Conservation (phyloP, 2,329 filamentous ascomycete genomes). For the Alternaria sp. region DNA sequence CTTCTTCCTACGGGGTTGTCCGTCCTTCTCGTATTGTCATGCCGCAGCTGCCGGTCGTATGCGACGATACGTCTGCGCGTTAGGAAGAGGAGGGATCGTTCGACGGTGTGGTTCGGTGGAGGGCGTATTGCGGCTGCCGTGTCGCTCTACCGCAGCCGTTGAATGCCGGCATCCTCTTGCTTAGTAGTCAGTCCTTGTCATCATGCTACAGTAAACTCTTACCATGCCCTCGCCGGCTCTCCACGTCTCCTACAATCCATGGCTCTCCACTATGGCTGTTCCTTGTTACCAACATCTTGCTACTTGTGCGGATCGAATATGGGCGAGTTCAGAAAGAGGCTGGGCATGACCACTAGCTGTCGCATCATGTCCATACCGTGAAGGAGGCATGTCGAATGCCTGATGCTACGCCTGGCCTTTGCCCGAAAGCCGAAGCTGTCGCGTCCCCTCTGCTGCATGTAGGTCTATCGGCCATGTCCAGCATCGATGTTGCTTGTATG, state of each 20-base stretch:
- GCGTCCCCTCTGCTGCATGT: neutral
- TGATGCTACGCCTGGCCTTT: neutral
- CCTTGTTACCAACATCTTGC: neutral
- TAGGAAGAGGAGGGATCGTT: neutral
- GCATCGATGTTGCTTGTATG: accelerated
- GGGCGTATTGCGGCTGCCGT: neutral
- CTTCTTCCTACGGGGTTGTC: neutral
- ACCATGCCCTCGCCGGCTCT: neutral
- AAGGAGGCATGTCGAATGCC: neutral
- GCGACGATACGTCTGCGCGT: too few relatives aligned
- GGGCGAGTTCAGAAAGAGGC: neutral
- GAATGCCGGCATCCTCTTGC: too few relatives aligned
- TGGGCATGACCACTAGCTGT: accelerated
- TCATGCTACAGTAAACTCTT: neutral
- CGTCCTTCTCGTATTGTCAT: neutral
- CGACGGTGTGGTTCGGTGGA: neutral
- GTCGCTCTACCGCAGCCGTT: neutral
- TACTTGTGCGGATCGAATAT: neutral
- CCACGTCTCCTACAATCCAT: neutral
- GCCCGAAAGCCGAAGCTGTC: neutral
- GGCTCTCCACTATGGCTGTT: neutral
- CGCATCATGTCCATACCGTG: neutral
- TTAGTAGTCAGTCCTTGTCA: neutral
- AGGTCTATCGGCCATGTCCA: accelerated
- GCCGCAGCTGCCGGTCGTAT: accelerated